Evolutionary conservation across 257 asterid species (phyloP), one percentile per base, ranked within the genome.

Genomic region (Solanum piurae): DNA sequence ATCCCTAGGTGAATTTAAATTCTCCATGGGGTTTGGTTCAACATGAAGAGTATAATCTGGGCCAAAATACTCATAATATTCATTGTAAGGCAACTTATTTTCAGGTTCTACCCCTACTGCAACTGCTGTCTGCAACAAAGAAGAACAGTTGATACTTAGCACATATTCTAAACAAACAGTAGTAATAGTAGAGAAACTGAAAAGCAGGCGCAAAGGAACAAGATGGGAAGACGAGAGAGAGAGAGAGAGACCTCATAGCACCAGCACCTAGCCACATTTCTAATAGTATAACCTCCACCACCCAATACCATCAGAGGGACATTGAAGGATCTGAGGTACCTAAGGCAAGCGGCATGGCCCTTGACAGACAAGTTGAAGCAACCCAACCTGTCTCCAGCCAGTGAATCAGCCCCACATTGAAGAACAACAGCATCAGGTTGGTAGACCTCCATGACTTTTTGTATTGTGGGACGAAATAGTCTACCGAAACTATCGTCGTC

Each of bases 51-150:
- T 93, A 86, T 93, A 94, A 89, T 93, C 95, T 10, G 98, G 98
- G 55, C 97, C 98, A 92, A 93, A 95, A 92, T 94, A 96, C 92
- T 96, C 98, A 46, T 91, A 96, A 87, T 96, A 96, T 20, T 95
- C 98, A 85, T 95, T 95, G 90, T 92, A 93, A 6, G 98, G 98
- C 92, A 96, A 92, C 73, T 90, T 94, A 82, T 96, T 95, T 82
- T 93, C 98, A 21, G 96, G 98, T 86, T 96, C 98, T 37, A 95
- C 94, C 72, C 93, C 98, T 72, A 96, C 96, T 64, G 98, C 98
- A 73, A 96, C 98, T 20, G 98, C 98, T 75, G 98, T 96, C 98
- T 96, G 94, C 89, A 87, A 93, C 68, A 90, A 74, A 73, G 79
- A 88, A 21, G 86, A 86, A 8, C 87, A 88, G 88, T 8, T 34